Evolutionary conservation across 768 basidiomycete species (phyloP), one percentile per base, ranked within the genome.

Genomic region (Cantharellus cinnabarinus): DNA sequence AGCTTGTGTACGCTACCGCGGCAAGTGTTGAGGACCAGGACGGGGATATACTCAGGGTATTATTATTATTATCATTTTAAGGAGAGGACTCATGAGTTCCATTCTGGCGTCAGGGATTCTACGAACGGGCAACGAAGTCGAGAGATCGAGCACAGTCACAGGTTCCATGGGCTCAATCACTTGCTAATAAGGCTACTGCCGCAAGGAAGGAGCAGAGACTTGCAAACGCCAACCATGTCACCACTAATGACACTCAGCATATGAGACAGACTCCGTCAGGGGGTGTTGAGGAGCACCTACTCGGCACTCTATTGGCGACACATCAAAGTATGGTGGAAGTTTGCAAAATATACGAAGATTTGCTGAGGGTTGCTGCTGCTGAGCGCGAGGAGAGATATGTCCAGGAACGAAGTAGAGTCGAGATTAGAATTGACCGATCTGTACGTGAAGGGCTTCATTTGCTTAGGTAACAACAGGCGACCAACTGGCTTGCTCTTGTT

Each of bases 111-210:
- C 20, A 29, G 20, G 20, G 20, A 29, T 29, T 29, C 20, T 29
- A 29, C 20, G 20, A 29, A 29, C 20, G 20, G 20, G 20, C 20
- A 29, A 29, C 20, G 20, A 29, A 29, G 2, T 89, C 87, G 2
- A 88, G 89, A 68, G 89, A 90, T 61, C 76, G 91, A 5, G 79
- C 94, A 37, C 82, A 75, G 63, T 81, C 83, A 5, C 90, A 93
- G 69, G 90, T 95, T 64, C 81, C 85, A 4, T 94, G 91, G 90
- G 91, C 91, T 2, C 77, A 81, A 29, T 81, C 88, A 1, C 78
- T 82, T 10, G 89, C 89, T 1, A 83, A 85, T 64, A 79, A 79
- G 52, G 83, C 84, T 4, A 75, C 85, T 37, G 52, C 40, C 15
- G 63, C 64, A 59, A 64, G 68, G 61, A 64, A 64, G 58, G 67